Evolutionary conservation across 768 basidiomycete genomes (phyloP), one percentile per base, ranked within the genome.

Genomic region (Phlegmacium glaucopus): DNA sequence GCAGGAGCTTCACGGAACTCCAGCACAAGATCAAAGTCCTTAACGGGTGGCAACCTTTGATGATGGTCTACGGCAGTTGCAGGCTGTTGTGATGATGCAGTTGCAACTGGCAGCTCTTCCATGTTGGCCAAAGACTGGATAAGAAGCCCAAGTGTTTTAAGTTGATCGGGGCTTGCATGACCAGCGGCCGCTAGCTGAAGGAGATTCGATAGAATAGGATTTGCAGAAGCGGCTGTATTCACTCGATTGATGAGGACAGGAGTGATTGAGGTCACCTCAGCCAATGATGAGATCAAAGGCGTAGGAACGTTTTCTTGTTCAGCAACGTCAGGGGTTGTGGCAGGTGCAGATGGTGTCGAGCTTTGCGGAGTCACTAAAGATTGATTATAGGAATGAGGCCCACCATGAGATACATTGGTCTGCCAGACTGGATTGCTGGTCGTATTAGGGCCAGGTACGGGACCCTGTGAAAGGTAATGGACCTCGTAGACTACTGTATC

Each of bases 401-500:
- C 32, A 34, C 32, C 6, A 2, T 34, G n/a, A 34, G 32, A n/a
- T 11, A 34, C 32, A n/a, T 34, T 34, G 32, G 32, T 11, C 6
- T 34, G 32, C 3, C 32, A 34, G 6, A 35, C 22, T 10, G 63
- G 47, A 47, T 53, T 52, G n/a, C 49, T 56, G 32, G 53, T 39
- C 51, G 57, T 36, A 50, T 38, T 42, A 32, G 65, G 49, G 36
- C 66, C 64, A 51, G 67, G 59, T 12, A 51, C 28, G 17, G 47
- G 34, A 12, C 36, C 40, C 6, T 61, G 48, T 43, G 74, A 65
- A 15, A 81, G 72, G 63, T 90, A 90, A 58, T 82, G 77, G 8
- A 86, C 84, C 65, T 91, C 87, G 52, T 81, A 89, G 49, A 92
- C 70, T 0, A 76, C 70, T 0, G 87, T 89, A 17, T 83, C 79